Percentiles rank a stretch among this genome's conserved stretches.
These are phyloP conservation scores for Nicotiana obtusifolia DNA, from an alignment of 257 asterid species.

Conservation along the genomic window DNA sequence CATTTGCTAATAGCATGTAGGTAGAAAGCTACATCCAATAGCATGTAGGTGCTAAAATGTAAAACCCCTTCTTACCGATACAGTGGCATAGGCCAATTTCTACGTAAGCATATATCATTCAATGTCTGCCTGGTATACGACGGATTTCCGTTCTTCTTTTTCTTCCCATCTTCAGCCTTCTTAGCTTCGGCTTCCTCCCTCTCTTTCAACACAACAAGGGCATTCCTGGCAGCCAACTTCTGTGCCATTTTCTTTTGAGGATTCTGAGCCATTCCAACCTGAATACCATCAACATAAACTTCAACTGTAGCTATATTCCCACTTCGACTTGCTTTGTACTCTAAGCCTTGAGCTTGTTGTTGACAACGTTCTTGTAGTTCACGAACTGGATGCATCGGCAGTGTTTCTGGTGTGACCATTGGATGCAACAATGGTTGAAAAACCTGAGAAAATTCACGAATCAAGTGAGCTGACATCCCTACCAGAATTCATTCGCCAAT, in stretches of 20 bases:
- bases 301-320: slow-evolving; percentile 91
- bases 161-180: slow-evolving; percentile 43
- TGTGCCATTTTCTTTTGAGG: slow-evolving; percentile 99
- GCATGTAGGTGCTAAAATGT: background rate
- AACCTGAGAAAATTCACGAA: slow-evolving; percentile 39
- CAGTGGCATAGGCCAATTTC: slow-evolving; percentile 97
- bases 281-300: slow-evolving; percentile 82
- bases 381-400: slow-evolving; percentile 97
- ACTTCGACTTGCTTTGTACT: slow-evolving; percentile 77
- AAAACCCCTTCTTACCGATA: slow-evolving; percentile 46
- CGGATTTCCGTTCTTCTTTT: slow-evolving; percentile 66
- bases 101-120: slow-evolving; percentile 86
- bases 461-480: background rate
- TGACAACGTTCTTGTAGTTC: slow-evolving; percentile 98
- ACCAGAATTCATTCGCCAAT: background rate
- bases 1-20: background rate
- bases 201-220: slow-evolving; percentile 80
- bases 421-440: slow-evolving; percentile 89
- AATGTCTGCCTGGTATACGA: slow-evolving; percentile 90
- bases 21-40: background rate
- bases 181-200: slow-evolving; percentile 61
- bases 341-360: slow-evolving; percentile 94
- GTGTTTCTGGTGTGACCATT: slow-evolving; percentile 98
- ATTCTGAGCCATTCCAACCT: slow-evolving; percentile 80
- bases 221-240: slow-evolving; percentile 94